Base-by-base conservation (phyloP, 2,329 filamentous ascomycete species). In the Fusarium dimerum region DNA sequence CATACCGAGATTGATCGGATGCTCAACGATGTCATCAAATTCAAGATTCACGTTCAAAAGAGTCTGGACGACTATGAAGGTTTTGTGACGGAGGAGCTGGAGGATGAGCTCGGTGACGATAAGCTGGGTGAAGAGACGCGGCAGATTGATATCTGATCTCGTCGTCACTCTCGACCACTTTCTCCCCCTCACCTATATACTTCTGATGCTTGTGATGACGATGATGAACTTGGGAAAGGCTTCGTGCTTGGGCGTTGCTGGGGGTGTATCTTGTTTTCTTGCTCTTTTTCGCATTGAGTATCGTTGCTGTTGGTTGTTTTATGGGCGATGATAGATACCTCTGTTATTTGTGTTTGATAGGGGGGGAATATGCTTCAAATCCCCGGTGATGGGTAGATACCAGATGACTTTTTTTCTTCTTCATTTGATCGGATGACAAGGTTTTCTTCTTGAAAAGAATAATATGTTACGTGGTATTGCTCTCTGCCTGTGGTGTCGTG, bases 11-110 rank as follows among this genome's bases (percentile, higher is more conserved):
- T 97, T 65, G 94, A 97, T 75, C 88, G 87, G 64, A 96, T 97
- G 84, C 77, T 99, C 54, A 96, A 97, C 74, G 92, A 97, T 68
- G 89, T 97, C 56, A 96, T 97, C 76, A 92, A 95, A 67, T 97
- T 99, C 83, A 99, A 99, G 76, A 90, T 99, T 59, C 92, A 97
- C 67, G 81, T 99, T 47, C 94, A 99, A 72, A 92, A 92, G 75
- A 88, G 86, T 53, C 78, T 99, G 48, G 93, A 97, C 69, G 90
- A 94, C 66, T 97, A 96, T 71, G 94, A 99, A 74, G 86, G 87
- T 50, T 96, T 97, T 68, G 91, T 97, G 7, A 87, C 90, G 2
- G 90, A 96, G 60, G 93, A 97, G 75, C 86, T 97, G n/a, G 90
- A 96, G 75, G 84, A 87, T 68, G 89, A 92, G 73, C 76, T 92